These are phyloP conservation scores for Gymnopilus junonius DNA, from an alignment of 768 basidiomycete genomes.

Conservation along the genomic window DNA sequence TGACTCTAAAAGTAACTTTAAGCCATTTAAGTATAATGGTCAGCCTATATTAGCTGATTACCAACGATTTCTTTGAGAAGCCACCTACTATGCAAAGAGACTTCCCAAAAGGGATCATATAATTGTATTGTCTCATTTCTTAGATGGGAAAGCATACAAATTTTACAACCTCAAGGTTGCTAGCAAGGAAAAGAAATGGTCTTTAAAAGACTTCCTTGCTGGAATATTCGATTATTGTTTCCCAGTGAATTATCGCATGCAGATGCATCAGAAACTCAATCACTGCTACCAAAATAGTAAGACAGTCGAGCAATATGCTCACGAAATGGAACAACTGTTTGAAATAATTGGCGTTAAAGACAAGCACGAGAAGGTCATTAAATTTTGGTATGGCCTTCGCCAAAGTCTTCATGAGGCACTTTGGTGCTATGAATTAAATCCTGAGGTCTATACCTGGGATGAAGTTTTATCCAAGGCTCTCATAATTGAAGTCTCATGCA, in stretches of 20 bases:
- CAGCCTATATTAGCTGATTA: conserved; percentile 9
- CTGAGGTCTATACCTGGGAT: conserved; percentile 25
- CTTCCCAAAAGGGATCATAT: conserved; percentile 5
- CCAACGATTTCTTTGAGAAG: conserved; percentile 18
- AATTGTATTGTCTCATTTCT: conserved; percentile 10
- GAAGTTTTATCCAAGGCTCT: conserved; percentile 3
- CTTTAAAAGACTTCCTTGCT: conserved; percentile 29
- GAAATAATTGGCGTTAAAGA: conserved; percentile 34
- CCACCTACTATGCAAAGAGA: conserved; percentile 11
- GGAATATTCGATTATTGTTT: conserved; percentile 44
- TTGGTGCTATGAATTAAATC: conserved; percentile 30
- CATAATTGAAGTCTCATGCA: conserved; percentile 15
- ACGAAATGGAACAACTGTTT: conserved; percentile 34
- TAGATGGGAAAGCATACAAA: too few species aligned
- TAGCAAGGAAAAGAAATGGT: conserved; percentile 35
- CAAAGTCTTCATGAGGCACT: conserved; percentile 29
- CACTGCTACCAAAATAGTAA: conserved; percentile 24
- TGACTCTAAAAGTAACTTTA: conserved; percentile 1
- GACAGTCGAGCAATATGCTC: conserved; percentile 24
- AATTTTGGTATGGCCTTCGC: conserved; percentile 36
- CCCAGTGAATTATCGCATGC: conserved; percentile 19
- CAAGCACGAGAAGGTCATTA: conserved; percentile 32
- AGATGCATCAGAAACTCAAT: conserved; percentile 28
- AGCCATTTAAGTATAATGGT: conserved; percentile 7
- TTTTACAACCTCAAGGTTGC: too few species aligned